Evolutionary conservation across 495 filamentous ascomycete species (phyloP).

Genomic region (Aspergillus mulundensis): DNA sequence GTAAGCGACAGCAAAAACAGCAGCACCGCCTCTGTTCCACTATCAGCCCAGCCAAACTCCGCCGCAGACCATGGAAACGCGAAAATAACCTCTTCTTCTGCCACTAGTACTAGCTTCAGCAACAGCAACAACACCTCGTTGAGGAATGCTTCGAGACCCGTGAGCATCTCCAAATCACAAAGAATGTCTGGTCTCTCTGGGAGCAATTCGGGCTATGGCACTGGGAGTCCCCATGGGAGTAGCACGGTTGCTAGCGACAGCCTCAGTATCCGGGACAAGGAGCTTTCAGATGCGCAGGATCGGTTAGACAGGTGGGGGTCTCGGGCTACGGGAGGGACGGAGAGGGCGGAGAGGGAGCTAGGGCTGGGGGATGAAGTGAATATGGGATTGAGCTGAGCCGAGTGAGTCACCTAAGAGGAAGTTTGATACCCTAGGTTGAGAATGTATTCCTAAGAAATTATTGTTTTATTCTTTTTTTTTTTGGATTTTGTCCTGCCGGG

Average conservation of each 20-base stretch:
- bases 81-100: slow-evolving; percentile 17
- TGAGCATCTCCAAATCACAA: slow-evolving; percentile 32
- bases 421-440: slow-evolving; percentile 4
- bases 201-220: slow-evolving; percentile 19
- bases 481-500: background rate
- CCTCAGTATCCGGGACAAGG: slow-evolving; percentile 40
- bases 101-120: slow-evolving; percentile 8
- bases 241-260: slow-evolving; percentile 41
- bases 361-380: slow-evolving; percentile 51
- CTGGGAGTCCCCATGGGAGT: slow-evolving; percentile 26
- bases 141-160: slow-evolving; percentile 27
- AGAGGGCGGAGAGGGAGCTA: slow-evolving; percentile 42
- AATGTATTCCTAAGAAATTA: background rate
- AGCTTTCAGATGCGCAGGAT: slow-evolving; percentile 49
- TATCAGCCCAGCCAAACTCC: slow-evolving; percentile 8
- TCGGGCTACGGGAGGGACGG: slow-evolving; percentile 37
- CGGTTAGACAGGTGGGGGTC: slow-evolving; percentile 41
- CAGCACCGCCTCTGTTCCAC: slow-evolving; percentile 18
- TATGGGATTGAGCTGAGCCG: slow-evolving; percentile 47
- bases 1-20: slow-evolving; percentile 26
- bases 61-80: slow-evolving; percentile 21
- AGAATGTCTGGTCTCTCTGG: slow-evolving; percentile 22
- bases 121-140: slow-evolving; percentile 14
- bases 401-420: slow-evolving; percentile 10
- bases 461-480: background rate